Percentiles rank a stretch among this genome's conserved stretches.
These are phyloP conservation scores for Durusdinium trenchii DNA, from an alignment of 73 alveolate genomes.

Conservation along the genomic window DNA sequence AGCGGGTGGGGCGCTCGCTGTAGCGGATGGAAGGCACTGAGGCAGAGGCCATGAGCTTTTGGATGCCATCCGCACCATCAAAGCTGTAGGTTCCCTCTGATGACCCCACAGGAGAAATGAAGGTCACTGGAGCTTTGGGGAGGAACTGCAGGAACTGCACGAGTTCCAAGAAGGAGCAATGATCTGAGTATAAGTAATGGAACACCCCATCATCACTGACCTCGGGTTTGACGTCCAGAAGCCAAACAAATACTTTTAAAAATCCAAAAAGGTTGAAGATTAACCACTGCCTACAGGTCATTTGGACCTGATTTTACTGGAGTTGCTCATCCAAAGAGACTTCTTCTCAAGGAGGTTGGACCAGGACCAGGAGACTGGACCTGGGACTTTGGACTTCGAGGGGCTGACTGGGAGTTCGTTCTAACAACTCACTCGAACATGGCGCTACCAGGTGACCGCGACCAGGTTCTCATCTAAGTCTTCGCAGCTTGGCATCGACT, in stretches of 20 bases:
- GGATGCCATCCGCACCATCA: slow-evolving; percentile 7
- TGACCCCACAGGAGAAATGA: background rate
- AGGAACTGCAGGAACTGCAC: slow-evolving; percentile 67
- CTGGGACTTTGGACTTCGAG: too few relatives aligned
- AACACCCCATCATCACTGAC: slow-evolving; percentile 71
- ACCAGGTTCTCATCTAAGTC: too few relatives aligned
- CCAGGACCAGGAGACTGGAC: too few relatives aligned
- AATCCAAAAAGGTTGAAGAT: background rate
- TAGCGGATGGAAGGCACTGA: slow-evolving; percentile 62
- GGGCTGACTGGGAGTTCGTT: too few relatives aligned
- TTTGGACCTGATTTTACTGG: too few relatives aligned
- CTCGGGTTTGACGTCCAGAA: too few relatives aligned
- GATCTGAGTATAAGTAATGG: slow-evolving; percentile 47
- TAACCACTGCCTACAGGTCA: too few relatives aligned
- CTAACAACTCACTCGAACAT: too few relatives aligned
- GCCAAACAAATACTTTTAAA: background rate
- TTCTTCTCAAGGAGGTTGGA: too few relatives aligned
- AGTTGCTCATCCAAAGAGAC: too few relatives aligned
- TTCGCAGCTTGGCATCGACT: background rate
- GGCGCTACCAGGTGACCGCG: too few relatives aligned
- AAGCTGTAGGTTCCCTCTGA: slow-evolving; percentile 27
- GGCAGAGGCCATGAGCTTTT: background rate
- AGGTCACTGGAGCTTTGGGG: slow-evolving; percentile 81
- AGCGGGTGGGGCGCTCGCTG: too few relatives aligned
- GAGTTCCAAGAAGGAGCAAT: slow-evolving; percentile 77